Base-by-base conservation (phyloP, 129 eudicot species). In the Pseudognaphalium luteoalbum region DNA sequence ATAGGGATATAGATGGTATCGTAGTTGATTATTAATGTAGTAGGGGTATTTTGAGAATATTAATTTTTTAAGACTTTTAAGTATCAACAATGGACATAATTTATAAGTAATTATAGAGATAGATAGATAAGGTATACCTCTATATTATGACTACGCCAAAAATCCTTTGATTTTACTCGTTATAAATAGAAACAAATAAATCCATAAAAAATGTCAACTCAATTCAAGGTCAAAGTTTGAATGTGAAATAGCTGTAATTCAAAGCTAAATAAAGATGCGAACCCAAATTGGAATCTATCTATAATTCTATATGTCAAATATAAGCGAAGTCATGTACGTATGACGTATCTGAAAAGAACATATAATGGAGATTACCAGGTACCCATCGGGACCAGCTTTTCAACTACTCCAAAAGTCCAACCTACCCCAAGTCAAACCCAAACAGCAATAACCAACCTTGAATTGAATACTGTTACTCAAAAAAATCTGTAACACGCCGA, bases 361-460 rank as follows among this genome's bases (percentile, higher is more conserved):
- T 10, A 52, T 29, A 54, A 32, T 8, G 56, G 32, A 73, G 47
- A 35, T 20, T 8, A 59, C 39, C 35, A 73, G 20, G 52, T 51
- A 34, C 35, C 54, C 7, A 64, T 19, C 33, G 29, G 14, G 79
- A 30, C 79, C 52, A 64, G 32, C 47, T 63, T 42, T 12, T 44
- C 79, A 63, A 64, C 72, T 3, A 64, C 72, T 47, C 14, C 9
- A 21, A 8, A 29, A 25, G 39, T 28, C 21, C 19, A 5, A 9
- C 8, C 7, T 8, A 44, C 60, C 30, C 21, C 12, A 61, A 8
- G 72, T 75, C 79, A 63, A 75, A 64, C 64, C 5, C 34, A 30
- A 47, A 19, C 71, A 19, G 34, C 44, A 12, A 28, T 39, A 21
- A 42, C 28, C n/a, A 7, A 64, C 56, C 37, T 41, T 41, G 9